phyloP scores from a whole-genome alignment of 78 protist genomes.

The Cavenderia fasciculata region DNA sequence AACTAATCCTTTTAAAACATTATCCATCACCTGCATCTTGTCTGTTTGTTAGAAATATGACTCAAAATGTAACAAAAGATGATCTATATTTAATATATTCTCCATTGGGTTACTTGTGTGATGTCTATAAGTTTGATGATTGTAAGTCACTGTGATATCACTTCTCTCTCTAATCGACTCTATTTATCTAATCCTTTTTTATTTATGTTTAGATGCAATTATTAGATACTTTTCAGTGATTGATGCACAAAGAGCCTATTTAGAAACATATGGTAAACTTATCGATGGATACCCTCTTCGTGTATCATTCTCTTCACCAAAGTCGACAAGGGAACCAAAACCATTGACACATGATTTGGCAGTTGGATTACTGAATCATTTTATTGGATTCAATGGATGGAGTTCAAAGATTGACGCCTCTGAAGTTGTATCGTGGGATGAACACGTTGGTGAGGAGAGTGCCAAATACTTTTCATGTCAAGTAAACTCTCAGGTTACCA shows the following conservation, averaged over 20 bases:
- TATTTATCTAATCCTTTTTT: no score
- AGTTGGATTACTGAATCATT: not conserved
- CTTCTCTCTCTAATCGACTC: no score
- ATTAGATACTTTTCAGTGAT: not conserved
- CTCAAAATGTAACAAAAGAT: no score
- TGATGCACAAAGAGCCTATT: constrained; percentile 7
- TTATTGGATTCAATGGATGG: constrained; percentile 4
- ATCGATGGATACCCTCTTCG: not conserved
- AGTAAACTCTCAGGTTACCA: no score
- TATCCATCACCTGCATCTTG: no score
- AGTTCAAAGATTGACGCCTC: not conserved
- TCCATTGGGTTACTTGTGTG: no score
- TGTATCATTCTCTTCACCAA: not conserved
- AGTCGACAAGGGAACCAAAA: not conserved
- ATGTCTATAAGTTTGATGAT: no score
- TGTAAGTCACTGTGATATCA: no score
- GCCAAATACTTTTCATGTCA: not conserved
- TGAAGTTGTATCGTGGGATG: not conserved
- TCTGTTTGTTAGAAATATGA: no score
- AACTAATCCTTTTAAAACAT: no score
- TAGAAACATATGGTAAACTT: not conserved
- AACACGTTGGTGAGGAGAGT: not conserved
- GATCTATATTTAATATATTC: no score
- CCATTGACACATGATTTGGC: not conserved
- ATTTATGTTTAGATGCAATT: no score